These are phyloP conservation scores for Tagetes erecta DNA, from an alignment of 129 eudicot genomes.

Conservation along the genomic window DNA sequence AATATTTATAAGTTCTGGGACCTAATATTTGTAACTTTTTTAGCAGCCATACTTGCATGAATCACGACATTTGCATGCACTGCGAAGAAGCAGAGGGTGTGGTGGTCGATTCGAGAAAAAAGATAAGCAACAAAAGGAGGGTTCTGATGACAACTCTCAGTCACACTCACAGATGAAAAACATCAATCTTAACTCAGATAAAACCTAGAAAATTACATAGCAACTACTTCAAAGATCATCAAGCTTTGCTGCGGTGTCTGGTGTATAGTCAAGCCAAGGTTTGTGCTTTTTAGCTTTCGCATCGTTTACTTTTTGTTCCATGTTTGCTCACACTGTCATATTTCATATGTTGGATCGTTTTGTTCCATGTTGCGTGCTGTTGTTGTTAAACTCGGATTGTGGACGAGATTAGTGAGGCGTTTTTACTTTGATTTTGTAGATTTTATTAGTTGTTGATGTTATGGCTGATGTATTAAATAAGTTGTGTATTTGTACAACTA, in stretches of 20 bases:
- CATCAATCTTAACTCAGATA: slow-evolving; percentile 63
- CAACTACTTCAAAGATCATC: slow-evolving; percentile 12
- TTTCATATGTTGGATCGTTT: slow-evolving; percentile 6
- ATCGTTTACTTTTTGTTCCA: slow-evolving; percentile 22
- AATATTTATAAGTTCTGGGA: neutral
- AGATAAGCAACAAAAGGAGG: slow-evolving; percentile 62
- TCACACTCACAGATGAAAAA: slow-evolving; percentile 45
- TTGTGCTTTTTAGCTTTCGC: slow-evolving; percentile 26
- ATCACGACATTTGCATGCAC: slow-evolving; percentile 88
- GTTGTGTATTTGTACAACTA: slow-evolving; percentile 14
- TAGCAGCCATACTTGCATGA: slow-evolving; percentile 91
- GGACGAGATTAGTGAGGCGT: slow-evolving; percentile 23
- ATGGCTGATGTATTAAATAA: slow-evolving; percentile 23
- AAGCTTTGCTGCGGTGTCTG: slow-evolving; percentile 23
- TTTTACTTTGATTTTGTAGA: slow-evolving; percentile 26
- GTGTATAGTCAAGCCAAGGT: slow-evolving; percentile 38
- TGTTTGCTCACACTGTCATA: slow-evolving; percentile 11
- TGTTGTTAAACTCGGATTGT: slow-evolving; percentile 21
- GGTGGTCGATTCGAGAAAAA: slow-evolving; percentile 86
- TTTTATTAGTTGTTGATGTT: slow-evolving; percentile 23
- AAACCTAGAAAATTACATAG: slow-evolving; percentile 22
- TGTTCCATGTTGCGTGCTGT: neutral
- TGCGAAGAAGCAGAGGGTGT: slow-evolving; percentile 71
- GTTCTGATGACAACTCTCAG: slow-evolving; percentile 42
- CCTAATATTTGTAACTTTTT: slow-evolving; percentile 5